Evolutionary conservation across 2,329 filamentous ascomycete genomes (phyloP), one percentile per base, ranked within the genome.

Genomic region (Aspergillus hiratsukae): DNA sequence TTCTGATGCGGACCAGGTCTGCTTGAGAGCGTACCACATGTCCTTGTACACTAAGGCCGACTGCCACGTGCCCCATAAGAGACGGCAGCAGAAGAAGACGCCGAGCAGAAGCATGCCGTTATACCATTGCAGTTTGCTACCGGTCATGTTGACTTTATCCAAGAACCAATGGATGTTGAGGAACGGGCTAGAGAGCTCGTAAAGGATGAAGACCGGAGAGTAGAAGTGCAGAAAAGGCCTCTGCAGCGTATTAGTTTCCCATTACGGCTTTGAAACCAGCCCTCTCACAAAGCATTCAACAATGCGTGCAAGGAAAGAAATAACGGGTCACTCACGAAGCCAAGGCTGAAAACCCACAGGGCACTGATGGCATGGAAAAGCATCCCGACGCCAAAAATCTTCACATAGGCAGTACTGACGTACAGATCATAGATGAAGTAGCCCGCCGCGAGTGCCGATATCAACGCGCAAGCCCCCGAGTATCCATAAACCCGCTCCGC

Each of bases 161-260:
- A 83, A 83, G 76, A 87, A 87, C 85, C 85, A 87, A 75, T 87
- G 85, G 68, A 87, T 81, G 71, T 87, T 87, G 60, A 87, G 78
- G 70, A 87, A 87, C 8, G 85, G 85, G 59, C 80, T 82, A 43
- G 83, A 86, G 61, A 87, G 81, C 67, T 87, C 85, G 74, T 87
- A 87, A 63, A 87, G 83, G 64, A 87, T 84, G 73, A 87, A 87
- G 5, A 80, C 80, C 0, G 84, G 82, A 19, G 78, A 82, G 70
- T 87, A 87, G 76, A 80, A 87, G 70, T 86, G 86, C 58, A 86
- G 74, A 66, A 87, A 87, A 2, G 85, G 85, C 60, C 84, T 78
- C 84, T 87, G 65, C 52, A 49, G 50, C 52, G 57, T 27, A 27
- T 25, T 28, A 49, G 31, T 21, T 23, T 37, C 21, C 35, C 23